Evolutionary conservation across 2,329 filamentous ascomycete species (phyloP), one percentile per base, ranked within the genome.

Genomic region (Pseudopyricularia javanii): DNA sequence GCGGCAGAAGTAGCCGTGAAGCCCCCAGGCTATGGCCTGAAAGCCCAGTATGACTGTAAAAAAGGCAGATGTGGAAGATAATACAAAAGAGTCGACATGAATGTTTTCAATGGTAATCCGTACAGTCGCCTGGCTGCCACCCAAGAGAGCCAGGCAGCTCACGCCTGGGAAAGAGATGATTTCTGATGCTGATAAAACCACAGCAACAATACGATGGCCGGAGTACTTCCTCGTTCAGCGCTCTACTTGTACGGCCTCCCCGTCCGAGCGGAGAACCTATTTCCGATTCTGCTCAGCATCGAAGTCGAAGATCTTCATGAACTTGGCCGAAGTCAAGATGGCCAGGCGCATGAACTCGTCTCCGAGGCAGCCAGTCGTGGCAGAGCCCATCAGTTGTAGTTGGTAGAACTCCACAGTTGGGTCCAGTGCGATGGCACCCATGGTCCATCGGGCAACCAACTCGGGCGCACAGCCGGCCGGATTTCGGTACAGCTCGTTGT

Each of bases 301-400:
- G 32, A 50, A 50, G 30, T 51, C 49, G 24, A 34, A 51, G 14
- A 51, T 43, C 22, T 35, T 35, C 34, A 51, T 30, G 24, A 40
- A 51, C 49, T 51, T 51, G 49, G 35, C 49, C 22, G 34, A 34
- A 12, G 49, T 51, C 22, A 51, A 15, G 5, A 35, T 28, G 12
- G 35, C 34, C 32, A 51, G 24, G 34, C 49, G 49, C 4, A 51
- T 14, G 33, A 51, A 51, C 32, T 34, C 24, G 30, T 51, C 49
- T 17, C 49, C 49, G 0, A 51, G 33, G 14, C 32, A 26, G 9
- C 49, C 33, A 11, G 34, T 43, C 14, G 34, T 30, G 24, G 34
- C 33, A 6, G 35, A 28, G 15, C 49, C 49, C 15, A 28, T 35
- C 34, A 51, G 34, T 22, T 51, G 22, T 14, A 51, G 20, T 9